These are phyloP conservation scores for Fusarium secorum DNA, from an alignment of 2,329 filamentous ascomycete genomes.

Conservation along the genomic window DNA sequence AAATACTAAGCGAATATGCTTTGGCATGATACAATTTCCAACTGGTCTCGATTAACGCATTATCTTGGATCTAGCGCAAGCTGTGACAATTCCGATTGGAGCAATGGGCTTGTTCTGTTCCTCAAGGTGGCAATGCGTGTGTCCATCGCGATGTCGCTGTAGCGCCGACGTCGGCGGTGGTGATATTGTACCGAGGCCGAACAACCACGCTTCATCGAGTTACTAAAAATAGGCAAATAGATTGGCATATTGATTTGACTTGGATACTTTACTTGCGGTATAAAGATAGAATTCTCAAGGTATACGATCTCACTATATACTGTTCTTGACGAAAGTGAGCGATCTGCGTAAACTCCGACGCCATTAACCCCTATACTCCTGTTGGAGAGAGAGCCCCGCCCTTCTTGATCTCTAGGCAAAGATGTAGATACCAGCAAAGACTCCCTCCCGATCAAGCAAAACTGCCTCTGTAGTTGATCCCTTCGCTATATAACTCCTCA, in stretches of 20 bases:
- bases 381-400: background rate
- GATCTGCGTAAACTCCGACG: slow-evolving; percentile 16
- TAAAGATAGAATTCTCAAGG: background rate
- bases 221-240: background rate
- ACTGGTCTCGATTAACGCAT: background rate
- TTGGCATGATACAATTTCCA: background rate
- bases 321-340: background rate
- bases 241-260: background rate
- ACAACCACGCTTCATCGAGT: background rate
- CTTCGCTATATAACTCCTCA: background rate
- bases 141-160: slow-evolving; percentile 1
- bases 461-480: background rate
- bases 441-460: background rate
- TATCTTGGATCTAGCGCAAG: background rate
- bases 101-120: background rate
- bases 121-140: background rate
- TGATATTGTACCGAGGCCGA: background rate
- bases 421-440: background rate
- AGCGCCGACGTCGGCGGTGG: slow-evolving; percentile 5
- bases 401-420: background rate
- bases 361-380: slow-evolving; percentile 25
- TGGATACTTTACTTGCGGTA: background rate
- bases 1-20: slow-evolving; percentile 28
- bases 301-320: background rate
- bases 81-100: background rate